Evolutionary conservation across 352 stramenopile species (phyloP).

Genomic region (Phytophthora sp.): DNA sequence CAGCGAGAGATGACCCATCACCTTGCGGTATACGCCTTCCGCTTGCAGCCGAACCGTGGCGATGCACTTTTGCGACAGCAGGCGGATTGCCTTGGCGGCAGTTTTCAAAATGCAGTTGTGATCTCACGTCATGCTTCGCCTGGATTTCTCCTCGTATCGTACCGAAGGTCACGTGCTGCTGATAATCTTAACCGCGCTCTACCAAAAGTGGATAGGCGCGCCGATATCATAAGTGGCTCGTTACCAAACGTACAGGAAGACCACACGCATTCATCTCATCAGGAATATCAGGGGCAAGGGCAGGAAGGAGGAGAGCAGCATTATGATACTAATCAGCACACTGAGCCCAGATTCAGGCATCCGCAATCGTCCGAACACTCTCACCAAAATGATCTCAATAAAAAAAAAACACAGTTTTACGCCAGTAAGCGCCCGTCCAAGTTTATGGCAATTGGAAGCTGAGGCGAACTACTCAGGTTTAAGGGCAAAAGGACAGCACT

Average conservation of each 20-base stretch:
- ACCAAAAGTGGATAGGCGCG: neutral
- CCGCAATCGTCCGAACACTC: too few relatives aligned
- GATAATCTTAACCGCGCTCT: neutral
- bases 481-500: slow-evolving; percentile 15
- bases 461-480: neutral
- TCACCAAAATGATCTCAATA: too few relatives aligned
- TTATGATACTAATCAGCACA: neutral
- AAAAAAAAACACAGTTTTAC: too few relatives aligned
- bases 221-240: neutral
- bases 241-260: slow-evolving; percentile 1
- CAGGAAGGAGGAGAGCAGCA: neutral
- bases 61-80: neutral
- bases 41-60: neutral
- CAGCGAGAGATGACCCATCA: slow-evolving; percentile 52
- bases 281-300: too few relatives aligned
- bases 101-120: slow-evolving; percentile 2
- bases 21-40: slow-evolving; percentile 38
- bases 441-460: slow-evolving; percentile 6
- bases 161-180: slow-evolving; percentile 2
- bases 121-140: slow-evolving; percentile 15
- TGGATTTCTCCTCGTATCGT: slow-evolving; percentile 19
- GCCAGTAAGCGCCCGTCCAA: too few relatives aligned
- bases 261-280: slow-evolving; percentile 5
- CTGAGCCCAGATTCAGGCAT: neutral
- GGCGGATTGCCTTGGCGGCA: neutral